Evolutionary conservation across 176 grass and related monocot species (phyloP).

Genomic region (Canna indica): DNA sequence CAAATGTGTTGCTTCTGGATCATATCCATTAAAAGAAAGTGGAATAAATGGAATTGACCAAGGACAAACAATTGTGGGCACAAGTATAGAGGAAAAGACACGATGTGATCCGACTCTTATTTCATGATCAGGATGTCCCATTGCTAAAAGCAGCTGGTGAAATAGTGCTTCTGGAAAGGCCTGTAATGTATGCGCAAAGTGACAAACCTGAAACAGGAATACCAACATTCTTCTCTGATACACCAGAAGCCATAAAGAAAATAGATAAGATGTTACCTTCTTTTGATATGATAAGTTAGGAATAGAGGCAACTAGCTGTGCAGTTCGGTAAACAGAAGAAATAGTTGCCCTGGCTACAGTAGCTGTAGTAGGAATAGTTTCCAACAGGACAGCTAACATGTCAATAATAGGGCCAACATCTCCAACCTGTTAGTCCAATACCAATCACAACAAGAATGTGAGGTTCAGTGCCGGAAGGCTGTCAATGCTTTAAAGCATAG

Average conservation of each 20-base stretch:
- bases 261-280: constrained; percentile 46
- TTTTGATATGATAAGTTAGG: constrained; percentile 72
- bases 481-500: neutral
- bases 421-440: constrained; percentile 54
- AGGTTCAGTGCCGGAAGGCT: neutral
- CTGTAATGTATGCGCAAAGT: constrained; percentile 36
- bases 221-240: constrained; percentile 6
- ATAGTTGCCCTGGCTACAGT: constrained; percentile 54
- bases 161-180: constrained; percentile 90
- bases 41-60: constrained; percentile 63
- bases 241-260: neutral
- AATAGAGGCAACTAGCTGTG: constrained; percentile 60
- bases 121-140: constrained; percentile 78
- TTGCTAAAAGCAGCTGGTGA: constrained; percentile 84
- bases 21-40: constrained; percentile 43
- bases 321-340: constrained; percentile 74
- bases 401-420: constrained; percentile 91
- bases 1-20: constrained; percentile 36
- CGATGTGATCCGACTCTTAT: constrained; percentile 88
- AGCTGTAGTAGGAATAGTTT: constrained; percentile 63
- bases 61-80: constrained; percentile 43
- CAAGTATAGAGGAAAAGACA: constrained; percentile 57
- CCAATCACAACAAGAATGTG: neutral
- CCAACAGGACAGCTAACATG: constrained; percentile 74
- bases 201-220: constrained; percentile 12